These are phyloP conservation scores for Fusarium subtropicale DNA, from an alignment of 2,329 filamentous ascomycete genomes.

Conservation along the genomic window DNA sequence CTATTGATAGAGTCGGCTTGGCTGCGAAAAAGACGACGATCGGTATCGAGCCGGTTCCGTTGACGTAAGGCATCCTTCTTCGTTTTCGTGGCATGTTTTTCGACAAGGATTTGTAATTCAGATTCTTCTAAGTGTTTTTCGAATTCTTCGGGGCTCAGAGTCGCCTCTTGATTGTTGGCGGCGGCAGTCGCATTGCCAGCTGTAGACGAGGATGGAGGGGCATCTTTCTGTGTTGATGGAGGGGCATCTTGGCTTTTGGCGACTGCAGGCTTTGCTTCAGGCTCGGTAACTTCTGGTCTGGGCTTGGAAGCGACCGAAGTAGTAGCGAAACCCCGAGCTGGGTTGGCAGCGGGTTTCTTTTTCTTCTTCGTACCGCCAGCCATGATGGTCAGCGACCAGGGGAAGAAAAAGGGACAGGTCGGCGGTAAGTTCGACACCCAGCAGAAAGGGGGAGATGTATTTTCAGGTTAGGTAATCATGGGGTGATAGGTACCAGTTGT, in stretches of 20 bases:
- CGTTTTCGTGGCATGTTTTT: slow-evolving; percentile 83
- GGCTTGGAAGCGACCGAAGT: slow-evolving; percentile 90
- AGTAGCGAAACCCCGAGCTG: slow-evolving; percentile 92
- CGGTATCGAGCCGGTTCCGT: slow-evolving; percentile 81
- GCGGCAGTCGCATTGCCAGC: slow-evolving; percentile 42
- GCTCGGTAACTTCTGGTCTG: slow-evolving; percentile 68
- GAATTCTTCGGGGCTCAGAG: slow-evolving; percentile 85
- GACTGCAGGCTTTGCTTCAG: slow-evolving; percentile 46
- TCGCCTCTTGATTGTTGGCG: slow-evolving; percentile 52
- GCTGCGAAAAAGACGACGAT: slow-evolving; percentile 81
- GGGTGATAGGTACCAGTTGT: neutral
- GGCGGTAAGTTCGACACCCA: slow-evolving; percentile 3
- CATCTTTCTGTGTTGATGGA: slow-evolving; percentile 48
- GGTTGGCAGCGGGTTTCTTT: slow-evolving; percentile 88
- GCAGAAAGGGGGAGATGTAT: neutral
- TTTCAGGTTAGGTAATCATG: slow-evolving; percentile 7
- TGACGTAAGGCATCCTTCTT: slow-evolving; percentile 84
- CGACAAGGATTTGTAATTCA: slow-evolving; percentile 88
- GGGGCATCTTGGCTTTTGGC: slow-evolving; percentile 48
- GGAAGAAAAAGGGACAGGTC: neutral
- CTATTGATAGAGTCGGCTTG: slow-evolving; percentile 80
- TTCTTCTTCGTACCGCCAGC: slow-evolving; percentile 81
- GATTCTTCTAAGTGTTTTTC: slow-evolving; percentile 89
- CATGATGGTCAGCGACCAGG: slow-evolving; percentile 61
- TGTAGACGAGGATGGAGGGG: slow-evolving; percentile 47